Conservation (phyloP, 345 rosid genomes). For the Pelargonium nanum region DNA sequence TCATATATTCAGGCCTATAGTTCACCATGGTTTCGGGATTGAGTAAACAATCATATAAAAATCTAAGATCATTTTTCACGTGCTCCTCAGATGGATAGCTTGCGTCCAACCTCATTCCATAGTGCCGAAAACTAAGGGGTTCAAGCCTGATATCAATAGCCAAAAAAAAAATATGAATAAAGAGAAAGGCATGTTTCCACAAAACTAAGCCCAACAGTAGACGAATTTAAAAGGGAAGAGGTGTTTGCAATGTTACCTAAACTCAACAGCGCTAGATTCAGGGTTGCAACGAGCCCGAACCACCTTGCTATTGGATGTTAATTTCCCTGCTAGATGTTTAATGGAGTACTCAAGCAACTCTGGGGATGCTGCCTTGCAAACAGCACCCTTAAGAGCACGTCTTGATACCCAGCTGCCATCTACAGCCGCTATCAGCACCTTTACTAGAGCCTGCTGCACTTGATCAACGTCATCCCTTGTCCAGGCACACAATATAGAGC, state of each 20-base stretch:
- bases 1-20: conserved; percentile 19
- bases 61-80: conserved; percentile 36
- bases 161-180: background rate
- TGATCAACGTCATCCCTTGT: conserved; percentile 31
- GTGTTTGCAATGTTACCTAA: conserved; percentile 25
- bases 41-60: conserved; percentile 33
- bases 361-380: conserved; percentile 37
- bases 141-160: conserved; percentile 30
- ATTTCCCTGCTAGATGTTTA: conserved; percentile 39
- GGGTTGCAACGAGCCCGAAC: conserved; percentile 35
- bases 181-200: too few species aligned
- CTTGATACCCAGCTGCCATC: conserved; percentile 53
- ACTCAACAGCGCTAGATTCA: conserved; percentile 38
- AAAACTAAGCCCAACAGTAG: background rate
- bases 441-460: conserved; percentile 48
- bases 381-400: conserved; percentile 54
- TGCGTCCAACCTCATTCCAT: conserved; percentile 12
- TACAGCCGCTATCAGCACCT: conserved; percentile 52
- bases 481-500: conserved; percentile 25
- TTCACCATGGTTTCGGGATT: conserved; percentile 29
- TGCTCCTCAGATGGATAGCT: conserved; percentile 34
- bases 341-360: conserved; percentile 54
- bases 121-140: conserved; percentile 17
- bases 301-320: conserved; percentile 32
- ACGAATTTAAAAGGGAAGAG: background rate